Base-by-base conservation (phyloP, 1,139 yeast genomes). In the Pichia sp. region DNA sequence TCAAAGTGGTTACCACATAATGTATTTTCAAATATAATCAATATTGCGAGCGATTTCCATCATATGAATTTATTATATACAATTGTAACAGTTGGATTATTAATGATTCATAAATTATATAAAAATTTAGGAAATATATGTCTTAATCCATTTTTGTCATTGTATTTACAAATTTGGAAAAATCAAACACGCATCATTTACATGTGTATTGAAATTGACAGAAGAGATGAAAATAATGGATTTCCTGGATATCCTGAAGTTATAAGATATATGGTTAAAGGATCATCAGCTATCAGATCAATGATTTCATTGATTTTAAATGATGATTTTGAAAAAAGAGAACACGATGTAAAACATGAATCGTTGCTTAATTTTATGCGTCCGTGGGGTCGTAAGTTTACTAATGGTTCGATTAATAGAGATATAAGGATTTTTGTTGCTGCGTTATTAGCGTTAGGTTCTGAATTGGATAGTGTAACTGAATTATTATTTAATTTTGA, bases 281-380 rank as follows among this genome's bases (percentile, higher is more conserved):
- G 90, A 0, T 69, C 83, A 0, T 71, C 86, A 33, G 80, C 88
- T 0, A 66, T 83, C 28, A 65, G 94, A 35, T 73, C 78, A 42
- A 76, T 81, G 0, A 64, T 82, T 7, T 85, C 88, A 0, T 71
- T 82, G 55, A 70, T 81, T 25, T 62, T 85, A 44, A 83, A 83
- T 59, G 67, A 69, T 40, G 72, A 69, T 35, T 59, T 67, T 10
- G 63, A 59, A 0, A 60, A 59, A 27, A 64, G 75, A 49, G 59
- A 58, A 9, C 79, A 78, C 54, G 89, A 82, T 57, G 67, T 80
- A 33, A 66, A 72, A 45, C 78, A 78, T 53, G 79, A 78, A 55
- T 69, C 84, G 3, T 65, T 82, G 18, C 62, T 74, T 34, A 74
- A 77, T 44, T 79, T 81, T 56, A 70, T 79, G 67, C 76, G 81